Evolutionary conservation across 1,284 basidiomycete genomes (phyloP), one percentile per base, ranked within the genome.

Genomic region (Calocybe gambosa): DNA sequence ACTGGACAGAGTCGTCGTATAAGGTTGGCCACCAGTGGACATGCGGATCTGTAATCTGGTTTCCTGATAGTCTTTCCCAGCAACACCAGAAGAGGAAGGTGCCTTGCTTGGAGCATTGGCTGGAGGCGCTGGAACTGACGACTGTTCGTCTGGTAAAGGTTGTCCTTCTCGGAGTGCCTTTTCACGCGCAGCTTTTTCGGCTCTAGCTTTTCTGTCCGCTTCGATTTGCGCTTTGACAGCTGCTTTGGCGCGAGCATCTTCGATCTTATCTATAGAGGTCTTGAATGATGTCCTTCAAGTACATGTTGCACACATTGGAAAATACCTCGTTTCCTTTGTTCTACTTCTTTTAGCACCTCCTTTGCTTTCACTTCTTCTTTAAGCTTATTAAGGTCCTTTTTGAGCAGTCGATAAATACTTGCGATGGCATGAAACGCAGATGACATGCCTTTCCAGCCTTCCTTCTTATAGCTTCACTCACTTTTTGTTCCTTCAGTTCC

Each of bases 191-290:
- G 83, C 74, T 59, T 89, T 93, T 58, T 89, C 91, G 0, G 89
- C 89, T n/a, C 93, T 80, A 19, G 80, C 83, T 47, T 79, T 78
- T 69, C 92, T 96, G 70, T 96, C 93, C 0, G 85, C 88, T 65
- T 95, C 93, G 54, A 97, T 96, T 63, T 95, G 91, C 0, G 86
- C 89, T 61, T 90, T 91, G 58, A 95, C 74, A 2, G 87, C 87
- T 2, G 88, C 89, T 50, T 73, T 82, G 1, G 91, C 93, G 61
- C 82, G 83, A 21, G 80, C 82, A 43, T 96, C 93, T 43, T 87
- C 87, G 33, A 89, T 58, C 69, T 95, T 95, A 57, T 94, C 92
- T 89, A 58, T 20, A 2, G n/a, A 43, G 15, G 3, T 33, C 42
- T 18, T 35, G 26, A 15, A 43, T 25, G 15, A 10, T 5, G n/a